Evolutionary conservation across 164 flowering plant species (phyloP).

Genomic region (Kalanchoe fedtschenkoi): DNA sequence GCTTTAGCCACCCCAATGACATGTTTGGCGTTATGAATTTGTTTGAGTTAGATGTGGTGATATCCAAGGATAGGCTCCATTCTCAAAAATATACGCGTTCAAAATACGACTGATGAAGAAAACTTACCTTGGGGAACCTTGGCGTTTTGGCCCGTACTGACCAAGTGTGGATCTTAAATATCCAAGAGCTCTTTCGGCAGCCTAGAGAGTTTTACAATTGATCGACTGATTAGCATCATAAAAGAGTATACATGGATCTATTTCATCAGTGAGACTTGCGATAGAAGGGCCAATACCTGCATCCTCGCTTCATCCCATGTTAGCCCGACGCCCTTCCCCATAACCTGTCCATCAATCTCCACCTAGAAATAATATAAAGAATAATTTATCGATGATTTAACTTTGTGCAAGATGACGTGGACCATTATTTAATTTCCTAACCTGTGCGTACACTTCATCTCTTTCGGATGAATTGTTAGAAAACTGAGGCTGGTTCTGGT

Average conservation of each 20-base stretch:
- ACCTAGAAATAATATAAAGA: slow-evolving; percentile 32
- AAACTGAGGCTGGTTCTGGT: slow-evolving; percentile 39
- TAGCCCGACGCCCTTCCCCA: slow-evolving; percentile 64
- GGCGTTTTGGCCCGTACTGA: slow-evolving; percentile 39
- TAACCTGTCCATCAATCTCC: slow-evolving; percentile 69
- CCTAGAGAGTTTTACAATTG: slow-evolving; percentile 26
- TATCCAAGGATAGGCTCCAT: neutral
- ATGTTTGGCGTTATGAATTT: neutral
- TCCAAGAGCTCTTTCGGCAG: slow-evolving; percentile 77
- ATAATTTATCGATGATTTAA: slow-evolving; percentile 3
- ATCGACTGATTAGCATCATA: neutral
- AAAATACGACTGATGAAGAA: neutral
- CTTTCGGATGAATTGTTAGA: slow-evolving; percentile 26
- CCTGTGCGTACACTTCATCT: slow-evolving; percentile 70
- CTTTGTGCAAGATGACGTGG: neutral
- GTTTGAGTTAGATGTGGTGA: neutral
- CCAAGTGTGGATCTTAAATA: slow-evolving; percentile 41
- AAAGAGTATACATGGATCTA: neutral
- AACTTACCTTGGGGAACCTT: slow-evolving; percentile 67
- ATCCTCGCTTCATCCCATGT: slow-evolving; percentile 85
- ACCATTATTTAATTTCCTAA: slow-evolving; percentile 12
- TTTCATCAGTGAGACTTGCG: neutral
- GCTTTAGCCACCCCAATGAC: neutral
- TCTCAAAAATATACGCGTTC: neutral
- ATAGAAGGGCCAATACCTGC: slow-evolving; percentile 37